A percentile compares a stretch with the other conserved stretches of the same genome.
phyloP scores from a whole-genome alignment of 1,284 basidiomycete species.

The Austroboletus niveus region DNA sequence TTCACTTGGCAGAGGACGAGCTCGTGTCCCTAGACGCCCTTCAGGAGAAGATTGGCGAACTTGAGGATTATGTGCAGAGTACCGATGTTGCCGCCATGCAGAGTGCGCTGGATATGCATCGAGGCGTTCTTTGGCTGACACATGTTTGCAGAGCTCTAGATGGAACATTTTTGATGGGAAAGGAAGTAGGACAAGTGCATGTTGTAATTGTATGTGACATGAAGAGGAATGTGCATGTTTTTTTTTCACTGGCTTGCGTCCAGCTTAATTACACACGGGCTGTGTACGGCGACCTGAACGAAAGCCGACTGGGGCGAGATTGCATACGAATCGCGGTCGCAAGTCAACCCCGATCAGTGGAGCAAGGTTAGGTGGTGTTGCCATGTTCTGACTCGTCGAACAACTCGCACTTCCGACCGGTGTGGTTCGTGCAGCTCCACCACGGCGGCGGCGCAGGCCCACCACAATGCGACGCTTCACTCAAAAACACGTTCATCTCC shows the following conservation, averaged over 20 bases:
- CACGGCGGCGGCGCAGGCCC: slow-evolving; percentile 19
- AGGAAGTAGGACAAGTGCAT: slow-evolving; percentile 6
- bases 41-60: slow-evolving; percentile 84
- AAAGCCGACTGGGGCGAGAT: slow-evolving; percentile 14
- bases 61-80: slow-evolving; percentile 97
- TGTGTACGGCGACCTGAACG: slow-evolving; percentile 23
- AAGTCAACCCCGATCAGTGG: slow-evolving; percentile 21
- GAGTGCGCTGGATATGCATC: slow-evolving; percentile 49
- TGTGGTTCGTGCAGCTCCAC: slow-evolving; percentile 13
- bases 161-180: slow-evolving; percentile 4
- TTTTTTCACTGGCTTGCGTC: neutral
- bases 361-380: slow-evolving; percentile 31
- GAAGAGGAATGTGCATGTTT: neutral
- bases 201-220: slow-evolving; percentile 10
- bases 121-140: slow-evolving; percentile 6
- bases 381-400: neutral
- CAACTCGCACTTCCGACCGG: slow-evolving; percentile 18
- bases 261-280: slow-evolving; percentile 3
- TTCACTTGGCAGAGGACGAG: slow-evolving; percentile 73
- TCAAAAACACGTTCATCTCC: slow-evolving; percentile 29
- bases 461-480: slow-evolving; percentile 11
- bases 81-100: slow-evolving; percentile 90
- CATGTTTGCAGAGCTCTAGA: slow-evolving; percentile 21
- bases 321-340: slow-evolving; percentile 7
- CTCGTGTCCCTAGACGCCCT: slow-evolving; percentile 94